Percentiles rank a stretch among this genome's conserved stretches.
Conservation (phyloP, 345 rosid species). For the Gossypium rotundifolium region DNA sequence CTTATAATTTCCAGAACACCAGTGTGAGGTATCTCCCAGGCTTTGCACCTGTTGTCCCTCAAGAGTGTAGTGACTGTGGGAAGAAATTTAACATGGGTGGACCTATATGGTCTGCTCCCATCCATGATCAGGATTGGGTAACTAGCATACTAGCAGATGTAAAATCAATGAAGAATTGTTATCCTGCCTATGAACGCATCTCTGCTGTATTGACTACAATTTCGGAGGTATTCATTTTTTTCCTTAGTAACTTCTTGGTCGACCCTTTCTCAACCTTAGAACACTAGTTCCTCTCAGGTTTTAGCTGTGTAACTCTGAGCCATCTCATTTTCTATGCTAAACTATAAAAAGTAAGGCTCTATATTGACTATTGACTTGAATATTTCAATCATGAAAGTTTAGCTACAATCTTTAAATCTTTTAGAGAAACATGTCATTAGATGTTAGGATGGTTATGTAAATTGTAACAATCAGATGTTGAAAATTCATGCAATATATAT, state of each 20-base stretch:
- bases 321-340: neutral
- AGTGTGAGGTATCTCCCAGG: conserved; percentile 89
- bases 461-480: neutral
- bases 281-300: neutral
- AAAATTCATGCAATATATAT: neutral
- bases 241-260: neutral
- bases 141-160: conserved; percentile 54
- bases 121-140: conserved; percentile 92
- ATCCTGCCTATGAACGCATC: conserved; percentile 87
- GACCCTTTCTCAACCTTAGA: neutral
- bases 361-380: neutral
- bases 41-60: conserved; percentile 87
- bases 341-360: too few relatives aligned
- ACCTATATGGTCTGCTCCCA: conserved; percentile 96
- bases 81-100: conserved; percentile 98
- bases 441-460: neutral
- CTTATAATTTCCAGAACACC: conserved; percentile 44
- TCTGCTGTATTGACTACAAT: conserved; percentile 83
- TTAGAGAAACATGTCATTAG: neutral
- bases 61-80: conserved; percentile 86
- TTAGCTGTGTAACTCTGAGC: neutral
- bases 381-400: neutral
- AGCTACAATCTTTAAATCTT: neutral
- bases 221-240: conserved; percentile 53
- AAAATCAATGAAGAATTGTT: conserved; percentile 65